Evolutionary conservation across 2,329 filamentous ascomycete genomes (phyloP).

Genomic region (Botrytis medusae): DNA sequence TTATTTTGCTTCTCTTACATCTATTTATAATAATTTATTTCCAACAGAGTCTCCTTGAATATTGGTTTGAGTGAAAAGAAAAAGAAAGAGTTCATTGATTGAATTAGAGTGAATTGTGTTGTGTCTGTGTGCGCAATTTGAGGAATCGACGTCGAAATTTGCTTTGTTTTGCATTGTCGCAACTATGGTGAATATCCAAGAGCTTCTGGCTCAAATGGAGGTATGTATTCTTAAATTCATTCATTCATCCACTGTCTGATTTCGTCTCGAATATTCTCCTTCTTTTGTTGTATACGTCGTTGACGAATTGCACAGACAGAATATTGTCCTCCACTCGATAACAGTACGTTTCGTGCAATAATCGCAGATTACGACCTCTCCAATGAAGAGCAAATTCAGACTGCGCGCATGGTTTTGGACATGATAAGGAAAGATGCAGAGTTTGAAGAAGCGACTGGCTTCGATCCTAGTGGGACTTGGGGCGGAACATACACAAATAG

Average conservation of each 20-base stretch:
- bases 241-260: neutral
- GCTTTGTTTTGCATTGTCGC: neutral
- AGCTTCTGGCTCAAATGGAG: constrained; percentile 18
- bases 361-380: constrained; percentile 69
- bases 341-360: constrained; percentile 70
- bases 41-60: neutral
- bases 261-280: neutral
- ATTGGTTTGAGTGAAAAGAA: neutral
- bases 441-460: constrained; percentile 69
- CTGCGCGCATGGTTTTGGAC: constrained; percentile 61
- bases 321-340: constrained; percentile 23
- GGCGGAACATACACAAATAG: constrained; percentile 38
- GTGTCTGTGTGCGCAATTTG: neutral
- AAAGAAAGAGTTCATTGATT: neutral
- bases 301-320: constrained; percentile 12
- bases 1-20: neutral
- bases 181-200: constrained; percentile 16
- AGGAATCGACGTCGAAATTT: neutral
- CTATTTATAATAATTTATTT: neutral
- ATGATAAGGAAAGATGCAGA: constrained; percentile 62
- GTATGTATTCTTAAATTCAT: constrained; percentile 4
- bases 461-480: constrained; percentile 74
- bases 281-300: neutral
- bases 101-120: neutral
- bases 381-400: constrained; percentile 50